Percentiles rank a stretch among this genome's conserved stretches.
phyloP scores from a whole-genome alignment of 176 grass and related monocot genomes.

The Stipa capillata region DNA sequence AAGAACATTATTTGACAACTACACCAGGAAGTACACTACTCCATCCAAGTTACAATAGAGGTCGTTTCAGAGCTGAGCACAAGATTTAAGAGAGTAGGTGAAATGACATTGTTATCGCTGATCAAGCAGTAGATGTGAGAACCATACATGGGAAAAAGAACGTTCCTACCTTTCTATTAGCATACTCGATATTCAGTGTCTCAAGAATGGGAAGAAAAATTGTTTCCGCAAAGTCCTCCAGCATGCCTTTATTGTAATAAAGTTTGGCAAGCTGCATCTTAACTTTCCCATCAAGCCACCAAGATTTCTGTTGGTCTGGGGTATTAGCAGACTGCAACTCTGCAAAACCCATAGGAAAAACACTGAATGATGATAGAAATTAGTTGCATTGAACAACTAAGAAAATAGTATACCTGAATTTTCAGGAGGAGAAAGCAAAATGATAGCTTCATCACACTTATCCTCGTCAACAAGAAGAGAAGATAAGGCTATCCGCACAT shows the following conservation, averaged over 20 bases:
- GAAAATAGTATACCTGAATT: too few relatives aligned
- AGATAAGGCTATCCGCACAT: conserved; percentile 59
- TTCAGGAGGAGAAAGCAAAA: conserved; percentile 69
- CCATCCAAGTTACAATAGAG: too few relatives aligned
- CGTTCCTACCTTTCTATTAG: conserved; percentile 79
- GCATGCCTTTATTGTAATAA: conserved; percentile 57
- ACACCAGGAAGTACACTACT: too few relatives aligned
- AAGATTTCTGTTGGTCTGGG: conserved; percentile 40
- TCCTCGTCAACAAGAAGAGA: conserved; percentile 65
- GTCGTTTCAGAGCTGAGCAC: too few relatives aligned
- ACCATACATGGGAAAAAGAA: too few relatives aligned
- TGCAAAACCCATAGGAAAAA: too few relatives aligned
- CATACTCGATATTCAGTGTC: conserved; percentile 67
- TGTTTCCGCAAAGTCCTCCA: conserved; percentile 62
- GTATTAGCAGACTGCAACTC: conserved; percentile 20
- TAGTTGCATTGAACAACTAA: too few relatives aligned
- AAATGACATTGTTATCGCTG: too few relatives aligned
- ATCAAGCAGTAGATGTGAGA: too few relatives aligned
- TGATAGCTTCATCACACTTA: conserved; percentile 54
- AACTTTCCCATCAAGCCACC: conserved; percentile 85
- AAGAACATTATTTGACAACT: too few relatives aligned
- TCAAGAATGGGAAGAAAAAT: conserved; percentile 75
- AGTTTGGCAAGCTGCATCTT: conserved; percentile 85
- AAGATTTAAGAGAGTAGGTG: too few relatives aligned
- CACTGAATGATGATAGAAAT: too few relatives aligned